Percentiles rank a stretch among this genome's conserved stretches.
phyloP scores from a whole-genome alignment of 768 basidiomycete genomes.

The Boletus sp. region DNA sequence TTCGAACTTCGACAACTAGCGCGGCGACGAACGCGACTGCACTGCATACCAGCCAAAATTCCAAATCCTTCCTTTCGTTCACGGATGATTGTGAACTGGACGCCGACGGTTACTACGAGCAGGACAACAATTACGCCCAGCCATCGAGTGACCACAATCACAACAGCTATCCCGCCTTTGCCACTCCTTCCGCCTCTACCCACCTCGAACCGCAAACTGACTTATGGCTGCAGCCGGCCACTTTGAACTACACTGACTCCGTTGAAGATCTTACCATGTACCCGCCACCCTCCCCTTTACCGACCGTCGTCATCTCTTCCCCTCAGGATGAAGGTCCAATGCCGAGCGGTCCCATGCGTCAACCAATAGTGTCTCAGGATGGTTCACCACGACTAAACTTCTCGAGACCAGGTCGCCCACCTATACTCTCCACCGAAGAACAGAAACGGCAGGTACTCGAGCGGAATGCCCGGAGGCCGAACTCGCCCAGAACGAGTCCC shows the following conservation, averaged over 20 bases:
- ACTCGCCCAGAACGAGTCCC: slow-evolving; percentile 29
- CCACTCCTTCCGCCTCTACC: slow-evolving; percentile 2
- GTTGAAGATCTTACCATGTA: slow-evolving; percentile 15
- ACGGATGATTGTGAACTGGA: slow-evolving; percentile 35
- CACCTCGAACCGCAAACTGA: not conserved
- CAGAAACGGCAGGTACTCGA: slow-evolving; percentile 49
- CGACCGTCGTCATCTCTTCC: slow-evolving; percentile 56
- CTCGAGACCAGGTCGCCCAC: slow-evolving; percentile 58
- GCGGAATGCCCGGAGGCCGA: slow-evolving; percentile 50
- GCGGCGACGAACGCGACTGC: slow-evolving; percentile 25
- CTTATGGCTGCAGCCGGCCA: slow-evolving; percentile 19
- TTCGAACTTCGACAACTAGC: slow-evolving; percentile 40
- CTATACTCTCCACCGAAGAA: slow-evolving; percentile 37
- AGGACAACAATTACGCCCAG: slow-evolving; percentile 40
- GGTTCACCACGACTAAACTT: slow-evolving; percentile 49
- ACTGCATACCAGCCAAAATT: slow-evolving; percentile 10
- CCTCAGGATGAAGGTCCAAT: slow-evolving; percentile 30
- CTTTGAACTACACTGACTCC: slow-evolving; percentile 3
- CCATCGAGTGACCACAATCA: not conserved
- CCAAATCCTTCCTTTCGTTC: slow-evolving; percentile 29
- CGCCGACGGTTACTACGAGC: slow-evolving; percentile 34
- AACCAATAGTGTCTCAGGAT: slow-evolving; percentile 39
- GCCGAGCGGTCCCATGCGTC: slow-evolving; percentile 32
- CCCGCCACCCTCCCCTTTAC: slow-evolving; percentile 33
- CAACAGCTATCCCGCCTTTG: not conserved